These are phyloP conservation scores for Cudoniella acicularis DNA, from an alignment of 495 filamentous ascomycete species.

Conservation along the genomic window DNA sequence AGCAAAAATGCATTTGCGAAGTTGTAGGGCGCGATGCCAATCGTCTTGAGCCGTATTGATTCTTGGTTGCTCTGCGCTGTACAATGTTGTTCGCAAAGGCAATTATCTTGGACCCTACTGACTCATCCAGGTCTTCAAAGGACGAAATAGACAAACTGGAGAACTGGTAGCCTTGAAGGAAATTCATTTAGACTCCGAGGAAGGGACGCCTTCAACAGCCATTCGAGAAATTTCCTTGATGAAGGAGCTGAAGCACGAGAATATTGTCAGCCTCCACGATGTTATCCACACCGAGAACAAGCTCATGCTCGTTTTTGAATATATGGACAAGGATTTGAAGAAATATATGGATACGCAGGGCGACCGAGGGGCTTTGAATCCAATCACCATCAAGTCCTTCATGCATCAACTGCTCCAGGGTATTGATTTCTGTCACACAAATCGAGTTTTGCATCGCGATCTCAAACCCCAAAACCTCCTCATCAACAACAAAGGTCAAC, in stretches of 20 bases:
- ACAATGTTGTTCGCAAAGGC: neutral
- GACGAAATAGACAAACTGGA: constrained; percentile 90
- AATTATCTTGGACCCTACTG: constrained; percentile 6
- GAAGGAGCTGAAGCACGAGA: constrained; percentile 98
- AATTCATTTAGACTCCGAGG: constrained; percentile 98
- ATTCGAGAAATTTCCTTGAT: constrained; percentile 98
- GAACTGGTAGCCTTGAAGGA: constrained; percentile 97
- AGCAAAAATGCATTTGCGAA: neutral
- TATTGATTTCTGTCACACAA: constrained; percentile 96
- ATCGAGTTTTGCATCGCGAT: constrained; percentile 92
- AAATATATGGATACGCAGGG: constrained; percentile 96
- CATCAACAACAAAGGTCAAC: constrained; percentile 85
- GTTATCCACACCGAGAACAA: constrained; percentile 99
- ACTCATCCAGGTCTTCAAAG: constrained; percentile 84
- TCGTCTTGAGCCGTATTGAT: constrained; percentile 9
- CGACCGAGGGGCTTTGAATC: constrained; percentile 78
- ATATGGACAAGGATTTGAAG: constrained; percentile 98
- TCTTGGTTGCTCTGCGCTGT: too few species aligned
- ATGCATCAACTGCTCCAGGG: constrained; percentile 94
- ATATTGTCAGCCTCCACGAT: constrained; percentile 95
- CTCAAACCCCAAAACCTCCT: constrained; percentile 93
- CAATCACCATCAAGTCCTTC: constrained; percentile 89
- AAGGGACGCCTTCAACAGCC: constrained; percentile 95
- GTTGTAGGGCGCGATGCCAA: neutral
- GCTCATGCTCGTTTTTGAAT: constrained; percentile 98